phyloP scores from a whole-genome alignment of 2,329 filamentous ascomycete species.

The Paecilomyces sp. region DNA sequence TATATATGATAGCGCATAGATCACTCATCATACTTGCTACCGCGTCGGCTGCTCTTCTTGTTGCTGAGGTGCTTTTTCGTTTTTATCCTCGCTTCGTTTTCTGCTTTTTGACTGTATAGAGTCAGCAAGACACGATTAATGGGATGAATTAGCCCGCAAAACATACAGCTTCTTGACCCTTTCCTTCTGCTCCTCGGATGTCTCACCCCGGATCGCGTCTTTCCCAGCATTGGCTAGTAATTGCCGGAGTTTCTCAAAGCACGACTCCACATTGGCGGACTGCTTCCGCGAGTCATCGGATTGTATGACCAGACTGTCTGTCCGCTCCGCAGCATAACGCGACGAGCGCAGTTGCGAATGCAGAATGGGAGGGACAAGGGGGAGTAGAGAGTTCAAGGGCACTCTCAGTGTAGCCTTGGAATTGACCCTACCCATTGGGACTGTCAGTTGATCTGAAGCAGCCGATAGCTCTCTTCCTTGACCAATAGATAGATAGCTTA shows the following conservation, averaged over 20 bases:
- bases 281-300: constrained; percentile 58
- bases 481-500: constrained; percentile 24
- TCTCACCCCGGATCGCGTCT: constrained; percentile 52
- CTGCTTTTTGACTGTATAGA: constrained; percentile 44
- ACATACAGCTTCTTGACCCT: constrained; percentile 49
- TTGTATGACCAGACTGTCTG: constrained; percentile 52
- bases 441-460: neutral
- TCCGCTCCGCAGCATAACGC: constrained; percentile 49
- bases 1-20: constrained; percentile 10
- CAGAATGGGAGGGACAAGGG: constrained; percentile 47
- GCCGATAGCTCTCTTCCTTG: constrained; percentile 1
- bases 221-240: constrained; percentile 47
- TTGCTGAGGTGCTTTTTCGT: constrained; percentile 54
- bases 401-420: constrained; percentile 60
- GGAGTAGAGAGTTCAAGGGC: constrained; percentile 45
- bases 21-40: constrained; percentile 30
- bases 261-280: constrained; percentile 51
- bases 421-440: constrained; percentile 47
- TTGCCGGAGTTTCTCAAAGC: constrained; percentile 51
- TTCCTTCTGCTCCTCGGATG: constrained; percentile 48
- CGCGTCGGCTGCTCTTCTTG: constrained; percentile 52
- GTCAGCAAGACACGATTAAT: constrained; percentile 4
- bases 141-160: neutral
- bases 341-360: constrained; percentile 46
- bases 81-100: constrained; percentile 51